These are phyloP conservation scores for Solanum hybrid DNA, from an alignment of 305 asterid genomes.

Conservation along the genomic window DNA sequence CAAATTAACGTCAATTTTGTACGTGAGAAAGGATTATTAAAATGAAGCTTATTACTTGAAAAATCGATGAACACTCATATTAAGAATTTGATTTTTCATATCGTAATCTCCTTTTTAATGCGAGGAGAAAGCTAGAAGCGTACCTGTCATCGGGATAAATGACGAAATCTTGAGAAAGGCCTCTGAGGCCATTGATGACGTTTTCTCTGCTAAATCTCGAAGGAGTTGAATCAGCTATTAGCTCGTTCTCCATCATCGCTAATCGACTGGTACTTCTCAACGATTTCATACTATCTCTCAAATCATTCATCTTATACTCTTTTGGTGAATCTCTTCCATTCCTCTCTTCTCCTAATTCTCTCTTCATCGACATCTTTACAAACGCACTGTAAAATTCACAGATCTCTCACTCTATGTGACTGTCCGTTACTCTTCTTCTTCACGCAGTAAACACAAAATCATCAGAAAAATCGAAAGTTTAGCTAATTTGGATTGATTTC, in stretches of 20 bases:
- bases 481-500: neutral
- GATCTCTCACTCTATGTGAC: neutral
- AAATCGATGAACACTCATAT: too few relatives aligned
- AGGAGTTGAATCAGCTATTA: constrained; percentile 18
- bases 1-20: neutral
- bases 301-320: constrained; percentile 50
- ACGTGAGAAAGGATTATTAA: neutral
- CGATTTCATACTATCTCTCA: constrained; percentile 43
- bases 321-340: constrained; percentile 2
- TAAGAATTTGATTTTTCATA: too few relatives aligned
- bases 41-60: neutral
- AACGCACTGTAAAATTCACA: neutral
- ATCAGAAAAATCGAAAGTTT: neutral
- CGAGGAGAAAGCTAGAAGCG: neutral
- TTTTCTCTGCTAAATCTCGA: constrained; percentile 44
- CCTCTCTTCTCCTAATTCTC: constrained; percentile 1
- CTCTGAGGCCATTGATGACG: constrained; percentile 50
- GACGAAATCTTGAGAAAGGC: constrained; percentile 37
- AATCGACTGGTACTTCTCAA: constrained; percentile 50
- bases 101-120: neutral
- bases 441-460: neutral
- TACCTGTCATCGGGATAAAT: constrained; percentile 75
- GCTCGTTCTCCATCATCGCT: constrained; percentile 48
- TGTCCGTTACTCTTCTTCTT: neutral
- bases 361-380: neutral